Evolutionary conservation across 2,329 filamentous ascomycete genomes (phyloP), one percentile per base, ranked within the genome.

Genomic region (Cryphonectria nitschkei): DNA sequence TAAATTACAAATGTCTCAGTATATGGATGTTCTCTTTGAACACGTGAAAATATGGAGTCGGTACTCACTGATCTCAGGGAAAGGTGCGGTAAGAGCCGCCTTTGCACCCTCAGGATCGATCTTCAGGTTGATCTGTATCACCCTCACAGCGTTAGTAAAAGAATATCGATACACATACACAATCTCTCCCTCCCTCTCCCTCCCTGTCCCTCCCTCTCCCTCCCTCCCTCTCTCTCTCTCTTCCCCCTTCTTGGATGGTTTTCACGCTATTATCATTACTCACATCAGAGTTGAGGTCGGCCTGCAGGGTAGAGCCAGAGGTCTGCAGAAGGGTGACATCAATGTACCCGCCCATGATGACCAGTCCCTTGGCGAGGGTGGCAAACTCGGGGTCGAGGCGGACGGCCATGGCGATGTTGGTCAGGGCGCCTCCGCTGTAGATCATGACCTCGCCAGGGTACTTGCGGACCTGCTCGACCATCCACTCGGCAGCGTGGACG

Each of bases 371-470:
- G 6, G 83, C 80, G 64, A 83, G 75, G 34, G 78, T 79, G 1
- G 84, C 84, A 74, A 86, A 86, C 14, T 78, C 76, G 3, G 82
- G 77, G 75, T 86, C 83, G 74, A 84, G 77, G 7, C 82, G 80
- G 37, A 82, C 78, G 1, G 84, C 84, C 65, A 86, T 75, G 2
- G 84, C 84, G 46, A 86, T 77, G 72, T 86, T 86, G 22, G 84
- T 86, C 74, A 86, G 71, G 3, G 84, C 78, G 9, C 84, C 83
- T 9, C 79, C 81, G 78, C 78, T 78, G 74, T 81, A 85, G 72
- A 87, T 85, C 37, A 78, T 80, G n/a, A 86, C 81, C 74, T 86
- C 79, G 37, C 84, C 83, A 0, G 84, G 85, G 75, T 86, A 84
- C 74, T 82, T 84, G 71, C 80, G 80, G 1, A 86, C 84, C 76